Conservation (phyloP, 2,329 filamentous ascomycete species). For the Pseudonectria foliicola region DNA sequence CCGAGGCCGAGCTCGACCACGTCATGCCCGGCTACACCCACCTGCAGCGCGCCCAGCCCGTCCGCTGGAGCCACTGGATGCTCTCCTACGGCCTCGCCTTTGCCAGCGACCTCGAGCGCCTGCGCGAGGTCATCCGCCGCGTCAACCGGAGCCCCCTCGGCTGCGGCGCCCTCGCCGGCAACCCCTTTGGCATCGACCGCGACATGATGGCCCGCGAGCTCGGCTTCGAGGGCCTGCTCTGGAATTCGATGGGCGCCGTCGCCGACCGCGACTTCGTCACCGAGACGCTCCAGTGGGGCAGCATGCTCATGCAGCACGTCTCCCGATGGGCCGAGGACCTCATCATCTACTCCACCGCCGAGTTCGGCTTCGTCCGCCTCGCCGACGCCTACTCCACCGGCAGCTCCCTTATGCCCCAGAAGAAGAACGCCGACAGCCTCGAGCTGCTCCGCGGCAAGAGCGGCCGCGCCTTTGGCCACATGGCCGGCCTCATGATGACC, state of each 20-base stretch:
- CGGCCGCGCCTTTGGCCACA: constrained; percentile 71
- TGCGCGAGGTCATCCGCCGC: constrained; percentile 65
- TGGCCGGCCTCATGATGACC: constrained; percentile 69
- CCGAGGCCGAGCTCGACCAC: constrained; percentile 42
- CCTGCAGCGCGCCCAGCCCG: constrained; percentile 71
- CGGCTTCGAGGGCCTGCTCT: constrained; percentile 67
- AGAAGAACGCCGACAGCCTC: constrained; percentile 76
- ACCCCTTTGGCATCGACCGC: constrained; percentile 76
- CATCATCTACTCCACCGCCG: constrained; percentile 71
- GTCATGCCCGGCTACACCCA: constrained; percentile 89
- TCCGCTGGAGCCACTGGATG: constrained; percentile 78
- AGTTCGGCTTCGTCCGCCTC: constrained; percentile 69
- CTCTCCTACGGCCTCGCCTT: constrained; percentile 69
- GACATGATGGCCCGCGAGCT: constrained; percentile 72
- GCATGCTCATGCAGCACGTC: constrained; percentile 72
- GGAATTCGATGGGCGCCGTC: constrained; percentile 71
- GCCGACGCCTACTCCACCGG: constrained; percentile 77
- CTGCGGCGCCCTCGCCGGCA: constrained; percentile 71
- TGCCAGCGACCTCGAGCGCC: constrained; percentile 64
- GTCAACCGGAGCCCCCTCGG: constrained; percentile 69
- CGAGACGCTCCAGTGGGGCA: constrained; percentile 74
- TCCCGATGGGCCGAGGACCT: constrained; percentile 78
- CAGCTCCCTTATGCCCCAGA: constrained; percentile 72
- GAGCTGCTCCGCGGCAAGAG: constrained; percentile 65
- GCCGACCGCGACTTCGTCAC: constrained; percentile 76